Evolutionary conservation across 2,329 filamentous ascomycete species (phyloP), one percentile per base, ranked within the genome.

Genomic region (Knoxdaviesia proteae): DNA sequence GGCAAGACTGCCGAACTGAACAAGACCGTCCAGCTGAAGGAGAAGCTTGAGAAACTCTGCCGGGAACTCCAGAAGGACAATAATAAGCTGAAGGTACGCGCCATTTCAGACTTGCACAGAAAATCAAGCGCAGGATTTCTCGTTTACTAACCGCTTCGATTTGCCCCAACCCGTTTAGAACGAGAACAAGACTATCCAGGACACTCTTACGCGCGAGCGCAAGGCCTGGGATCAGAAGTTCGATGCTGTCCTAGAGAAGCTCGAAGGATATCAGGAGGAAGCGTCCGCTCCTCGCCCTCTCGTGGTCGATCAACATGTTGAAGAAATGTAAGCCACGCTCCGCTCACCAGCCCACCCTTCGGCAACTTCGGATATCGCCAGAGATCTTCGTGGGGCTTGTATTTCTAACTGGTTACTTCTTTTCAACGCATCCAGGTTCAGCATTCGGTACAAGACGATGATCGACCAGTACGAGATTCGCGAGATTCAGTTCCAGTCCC

Each of bases 381-480:
- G 20, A n/a, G 20, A 2, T 36, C 20, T 34, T 42, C 6, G 8
- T 20, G 34, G 33, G 30, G 34, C 29, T 20, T 10, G 1, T 33
- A 7, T 34, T 7, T 7, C 29, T 29, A 32, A 10, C 7, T 32
- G 7, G 4, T 5, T 11, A 29, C 43, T 38, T 35, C 33, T 11
- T 11, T 32, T 9, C 29, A 7, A 11, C 34, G 10, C 33, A 38
- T 36, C 58, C 53, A 84, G 86, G 46, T 80, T 81, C 56, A 90
- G 87, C 56, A 71, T 80, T 42, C 73, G 77, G n/a, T 90, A 90
- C 64, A 94, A 93, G 58, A 93, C 86, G 0, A 78, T 98, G 53
- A 81, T 93, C 53, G 90, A 98, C 49, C 90, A 96, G 60, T 96
- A 94, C 58, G 90, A 98, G 61, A 69, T 94, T 46, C 82, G 90